These are phyloP conservation scores for Xylaria bambusicola DNA, from an alignment of 495 filamentous ascomycete genomes.

Conservation along the genomic window DNA sequence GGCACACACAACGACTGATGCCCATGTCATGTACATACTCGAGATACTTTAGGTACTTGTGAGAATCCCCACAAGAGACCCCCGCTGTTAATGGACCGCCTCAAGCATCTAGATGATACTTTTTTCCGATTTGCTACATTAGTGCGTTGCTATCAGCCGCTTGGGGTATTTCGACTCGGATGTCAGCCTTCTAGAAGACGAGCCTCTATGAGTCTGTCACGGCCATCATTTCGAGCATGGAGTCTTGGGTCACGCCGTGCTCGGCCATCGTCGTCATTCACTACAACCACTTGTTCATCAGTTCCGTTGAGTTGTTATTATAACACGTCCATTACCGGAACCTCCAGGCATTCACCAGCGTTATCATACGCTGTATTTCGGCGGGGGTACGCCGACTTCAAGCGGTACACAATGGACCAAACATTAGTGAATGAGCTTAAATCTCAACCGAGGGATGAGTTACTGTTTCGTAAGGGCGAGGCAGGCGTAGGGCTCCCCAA, in stretches of 20 bases:
- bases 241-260: conserved; percentile 24
- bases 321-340: not conserved
- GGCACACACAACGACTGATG: no score
- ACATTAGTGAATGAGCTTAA: conserved; percentile 13
- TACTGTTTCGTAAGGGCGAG: conserved; percentile 12
- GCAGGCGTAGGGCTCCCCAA: conserved; percentile 10
- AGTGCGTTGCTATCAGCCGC: no score
- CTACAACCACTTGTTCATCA: not conserved
- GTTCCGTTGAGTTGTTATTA: no score
- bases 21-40: no score
- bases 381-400: conserved; percentile 14
- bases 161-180: no score
- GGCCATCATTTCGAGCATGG: conserved; percentile 29
- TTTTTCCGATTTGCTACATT: no score
- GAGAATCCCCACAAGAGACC: no score
- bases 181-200: no score
- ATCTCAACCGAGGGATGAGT: conserved; percentile 7
- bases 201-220: conserved; percentile 25
- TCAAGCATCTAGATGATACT: not conserved
- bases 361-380: not conserved
- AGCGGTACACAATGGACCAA: conserved; percentile 21
- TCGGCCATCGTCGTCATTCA: conserved; percentile 15
- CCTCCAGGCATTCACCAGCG: not conserved
- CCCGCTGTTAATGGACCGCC: not conserved
- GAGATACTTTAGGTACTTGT: no score